Evolutionary conservation across 2,329 filamentous ascomycete species (phyloP), one percentile per base, ranked within the genome.

Genomic region (Hymenoscyphus albidus): DNA sequence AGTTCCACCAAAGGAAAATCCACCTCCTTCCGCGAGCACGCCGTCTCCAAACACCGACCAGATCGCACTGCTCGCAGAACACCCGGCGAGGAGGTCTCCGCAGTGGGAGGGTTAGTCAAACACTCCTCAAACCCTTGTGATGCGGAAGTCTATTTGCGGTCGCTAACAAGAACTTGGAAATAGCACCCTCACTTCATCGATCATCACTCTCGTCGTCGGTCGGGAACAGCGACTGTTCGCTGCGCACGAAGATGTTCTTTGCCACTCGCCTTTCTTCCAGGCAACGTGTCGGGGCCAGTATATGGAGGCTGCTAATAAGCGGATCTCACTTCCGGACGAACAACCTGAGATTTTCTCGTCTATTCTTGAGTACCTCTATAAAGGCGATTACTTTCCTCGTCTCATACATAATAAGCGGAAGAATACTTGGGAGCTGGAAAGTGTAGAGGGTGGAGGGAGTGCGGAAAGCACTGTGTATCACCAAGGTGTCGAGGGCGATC

Each of bases 321-420:
- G 86, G 78, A 89, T 86, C 82, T 90, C 82, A 82, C 90, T 85
- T 74, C 82, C 82, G 69, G 82, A 86, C 74, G 89, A 91, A 84
- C 92, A 96, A 82, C 92, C 93, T 72, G 93, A 96, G 82, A 86
- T 96, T 78, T 91, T 97, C 79, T 96, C 92, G 77, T 93, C 90
- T 75, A 83, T 97, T 74, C 92, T 97, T 80, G 93, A 97, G 82
- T 97, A 93, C 78, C 87, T 97, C 71, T 97, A 97, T 88, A 75
- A 75, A 69, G 73, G 74, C 54, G 74, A 75, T 67, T 75, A 75
- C 42, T 95, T 90, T 78, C 93, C 93, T 64, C 91, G 92, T 78
- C 84, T 97, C 80, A 76, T 96, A 72, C 91, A 92, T 78, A 91
- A 91, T 85, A 92, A 91, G 84, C 88, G 88, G 78, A 89, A 87